Percentiles rank a stretch among this genome's conserved stretches.
phyloP scores from a whole-genome alignment of 129 eudicot species.

The Glebionis coronaria region DNA sequence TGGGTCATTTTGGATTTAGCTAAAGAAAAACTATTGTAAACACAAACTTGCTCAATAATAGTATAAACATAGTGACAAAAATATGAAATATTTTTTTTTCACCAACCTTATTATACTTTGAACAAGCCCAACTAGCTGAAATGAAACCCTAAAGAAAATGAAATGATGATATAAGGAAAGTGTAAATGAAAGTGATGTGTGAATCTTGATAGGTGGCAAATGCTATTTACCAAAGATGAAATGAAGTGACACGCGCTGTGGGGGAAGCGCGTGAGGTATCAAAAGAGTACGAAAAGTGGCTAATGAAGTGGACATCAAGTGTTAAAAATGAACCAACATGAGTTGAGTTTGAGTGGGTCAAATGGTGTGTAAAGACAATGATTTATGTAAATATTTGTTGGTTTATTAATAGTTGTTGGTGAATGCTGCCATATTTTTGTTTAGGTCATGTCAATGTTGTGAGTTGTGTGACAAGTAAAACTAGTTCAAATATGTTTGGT shows the following conservation, averaged over 20 bases:
- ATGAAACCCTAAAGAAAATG: slow-evolving; percentile 52
- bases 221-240: slow-evolving; percentile 24
- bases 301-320: slow-evolving; percentile 15
- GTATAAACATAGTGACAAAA: slow-evolving; percentile 33
- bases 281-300: slow-evolving; percentile 32
- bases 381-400: slow-evolving; percentile 15
- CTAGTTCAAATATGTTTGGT: no score
- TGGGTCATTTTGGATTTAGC: slow-evolving; percentile 33
- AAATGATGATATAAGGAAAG: slow-evolving; percentile 23
- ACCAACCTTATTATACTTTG: slow-evolving; percentile 30
- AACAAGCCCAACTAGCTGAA: slow-evolving; percentile 32
- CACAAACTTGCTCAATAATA: slow-evolving; percentile 33
- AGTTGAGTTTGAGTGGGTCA: slow-evolving; percentile 3
- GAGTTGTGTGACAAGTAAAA: no score
- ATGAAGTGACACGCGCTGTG: slow-evolving; percentile 26
- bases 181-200: slow-evolving; percentile 28
- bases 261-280: slow-evolving; percentile 31
- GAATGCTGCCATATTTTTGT: slow-evolving; percentile 10
- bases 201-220: slow-evolving; percentile 33
- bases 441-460: not conserved
- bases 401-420: slow-evolving; percentile 16
- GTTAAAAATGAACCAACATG: slow-evolving; percentile 9
- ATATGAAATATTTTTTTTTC: slow-evolving; percentile 3
- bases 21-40: slow-evolving; percentile 25
- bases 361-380: slow-evolving; percentile 8